A percentile compares a stretch with the other conserved stretches of the same genome.
Evolutionary conservation across 768 basidiomycete species (phyloP).

Genomic region (Naganishia randhawae): DNA sequence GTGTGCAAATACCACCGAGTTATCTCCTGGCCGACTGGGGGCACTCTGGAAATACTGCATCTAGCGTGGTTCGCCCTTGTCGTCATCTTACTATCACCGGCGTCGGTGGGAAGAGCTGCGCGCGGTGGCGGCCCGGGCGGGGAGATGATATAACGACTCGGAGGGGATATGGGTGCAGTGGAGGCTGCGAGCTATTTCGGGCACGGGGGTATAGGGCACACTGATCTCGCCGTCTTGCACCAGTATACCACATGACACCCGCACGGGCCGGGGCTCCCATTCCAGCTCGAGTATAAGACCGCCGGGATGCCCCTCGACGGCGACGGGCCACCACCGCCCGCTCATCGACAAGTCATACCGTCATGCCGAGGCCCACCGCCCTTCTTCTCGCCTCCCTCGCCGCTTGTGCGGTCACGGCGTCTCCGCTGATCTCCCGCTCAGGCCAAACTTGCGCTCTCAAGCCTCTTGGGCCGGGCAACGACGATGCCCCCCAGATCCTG

Average conservation of each 20-base stretch:
- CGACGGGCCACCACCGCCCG: background rate
- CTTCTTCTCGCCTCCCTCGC: background rate
- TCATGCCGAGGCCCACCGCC: background rate
- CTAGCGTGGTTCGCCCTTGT: too few species aligned
- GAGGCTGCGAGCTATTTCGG: background rate
- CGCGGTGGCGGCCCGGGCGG: background rate
- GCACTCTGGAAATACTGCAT: too few species aligned
- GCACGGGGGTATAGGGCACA: background rate
- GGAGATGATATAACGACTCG: background rate
- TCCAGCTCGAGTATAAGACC: too few species aligned
- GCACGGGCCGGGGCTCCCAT: background rate
- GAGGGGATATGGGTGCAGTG: conserved; percentile 1
- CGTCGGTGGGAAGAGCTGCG: background rate
- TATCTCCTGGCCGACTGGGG: too few species aligned
- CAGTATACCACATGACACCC: too few species aligned
- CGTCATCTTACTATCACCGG: too few species aligned
- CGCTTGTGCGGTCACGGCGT: background rate
- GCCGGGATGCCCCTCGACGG: too few species aligned
- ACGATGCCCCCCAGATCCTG: conserved; percentile 13
- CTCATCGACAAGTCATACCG: background rate
- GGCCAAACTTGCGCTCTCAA: background rate
- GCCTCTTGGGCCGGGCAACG: background rate
- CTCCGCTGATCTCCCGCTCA: background rate
- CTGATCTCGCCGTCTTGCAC: background rate
- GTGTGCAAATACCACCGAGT: too few species aligned